These are phyloP conservation scores for Emergomyces orientalis DNA, from an alignment of 2,329 filamentous ascomycete species.

Conservation along the genomic window DNA sequence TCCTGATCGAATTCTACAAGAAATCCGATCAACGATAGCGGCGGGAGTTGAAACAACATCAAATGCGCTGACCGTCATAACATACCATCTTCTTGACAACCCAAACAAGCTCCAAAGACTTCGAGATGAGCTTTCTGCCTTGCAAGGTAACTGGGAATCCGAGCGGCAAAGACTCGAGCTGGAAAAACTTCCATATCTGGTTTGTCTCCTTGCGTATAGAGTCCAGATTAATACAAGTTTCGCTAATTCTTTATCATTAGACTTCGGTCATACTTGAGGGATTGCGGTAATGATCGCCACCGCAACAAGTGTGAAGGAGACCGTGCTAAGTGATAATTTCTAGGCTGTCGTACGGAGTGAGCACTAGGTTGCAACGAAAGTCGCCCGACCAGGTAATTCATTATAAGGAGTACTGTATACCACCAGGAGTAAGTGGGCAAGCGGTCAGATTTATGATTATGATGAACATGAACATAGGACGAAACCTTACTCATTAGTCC, in stretches of 20 bases:
- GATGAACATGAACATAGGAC: background rate
- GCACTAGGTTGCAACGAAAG: slow-evolving; percentile 11
- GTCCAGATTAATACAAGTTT: background rate
- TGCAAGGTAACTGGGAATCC: background rate
- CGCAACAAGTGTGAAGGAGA: background rate
- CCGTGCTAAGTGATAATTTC: background rate
- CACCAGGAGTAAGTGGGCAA: slow-evolving; percentile 10
- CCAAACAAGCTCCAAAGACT: slow-evolving; percentile 1
- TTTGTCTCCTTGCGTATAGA: background rate
- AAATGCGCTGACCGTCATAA: slow-evolving; percentile 18
- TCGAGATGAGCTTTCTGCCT: background rate
- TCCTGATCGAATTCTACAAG: slow-evolving; percentile 25
- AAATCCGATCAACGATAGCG: slow-evolving; percentile 23
- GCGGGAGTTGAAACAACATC: slow-evolving; percentile 31
- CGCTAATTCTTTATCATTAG: background rate
- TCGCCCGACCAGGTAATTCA: slow-evolving; percentile 12
- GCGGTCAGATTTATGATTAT: background rate
- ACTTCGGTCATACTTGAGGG: slow-evolving; percentile 12
- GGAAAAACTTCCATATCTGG: slow-evolving; percentile 9
- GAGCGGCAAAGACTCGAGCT: background rate
- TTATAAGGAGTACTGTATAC: slow-evolving; percentile 12
- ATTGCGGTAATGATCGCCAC: slow-evolving; percentile 6
- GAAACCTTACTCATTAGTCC: background rate
- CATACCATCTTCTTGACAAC: slow-evolving; percentile 5
- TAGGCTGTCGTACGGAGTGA: slow-evolving; percentile 14